A percentile compares a stretch with the other conserved stretches of the same genome.
These are phyloP conservation scores for Noccaea bulbosa DNA, from an alignment of 345 rosid genomes.

Conservation along the genomic window DNA sequence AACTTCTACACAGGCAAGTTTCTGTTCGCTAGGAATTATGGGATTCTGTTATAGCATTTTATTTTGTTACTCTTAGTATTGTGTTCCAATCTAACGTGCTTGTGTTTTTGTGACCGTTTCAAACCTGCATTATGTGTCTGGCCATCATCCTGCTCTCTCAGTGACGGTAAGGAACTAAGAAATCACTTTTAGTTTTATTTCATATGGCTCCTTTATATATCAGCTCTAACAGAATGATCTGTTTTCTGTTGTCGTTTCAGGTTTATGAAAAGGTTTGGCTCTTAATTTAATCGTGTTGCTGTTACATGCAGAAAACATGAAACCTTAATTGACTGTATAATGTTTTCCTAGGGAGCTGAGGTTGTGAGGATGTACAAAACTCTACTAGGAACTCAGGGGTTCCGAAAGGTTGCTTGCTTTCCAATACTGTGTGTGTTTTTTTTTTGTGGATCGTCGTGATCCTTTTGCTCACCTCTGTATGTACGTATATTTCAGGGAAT, in stretches of 20 bases:
- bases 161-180: conserved; percentile 69
- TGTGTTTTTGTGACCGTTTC: conserved; percentile 44
- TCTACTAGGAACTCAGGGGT: conserved; percentile 84
- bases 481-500: conserved; percentile 67
- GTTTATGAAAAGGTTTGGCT: conserved; percentile 91
- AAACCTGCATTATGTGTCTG: conserved; percentile 42
- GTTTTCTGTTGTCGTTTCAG: conserved; percentile 50
- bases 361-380: conserved; percentile 99
- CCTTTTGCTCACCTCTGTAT: conserved; percentile 17
- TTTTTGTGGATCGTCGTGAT: neutral
- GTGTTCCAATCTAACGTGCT: conserved; percentile 32
- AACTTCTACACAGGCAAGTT: conserved; percentile 95
- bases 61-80: conserved; percentile 12
- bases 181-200: neutral
- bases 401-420: conserved; percentile 70
- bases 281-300: neutral
- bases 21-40: conserved; percentile 25
- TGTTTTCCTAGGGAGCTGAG: conserved; percentile 85
- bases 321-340: conserved; percentile 29
- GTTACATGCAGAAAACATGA: conserved; percentile 12
- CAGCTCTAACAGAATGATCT: conserved; percentile 36
- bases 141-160: conserved; percentile 51
- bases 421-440: neutral
- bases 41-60: neutral
- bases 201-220: conserved; percentile 22